A percentile compares a stretch with the other conserved stretches of the same genome.
These are phyloP conservation scores for Adenanthera pavonina DNA, from an alignment of 306 rosid genomes.

Conservation along the genomic window DNA sequence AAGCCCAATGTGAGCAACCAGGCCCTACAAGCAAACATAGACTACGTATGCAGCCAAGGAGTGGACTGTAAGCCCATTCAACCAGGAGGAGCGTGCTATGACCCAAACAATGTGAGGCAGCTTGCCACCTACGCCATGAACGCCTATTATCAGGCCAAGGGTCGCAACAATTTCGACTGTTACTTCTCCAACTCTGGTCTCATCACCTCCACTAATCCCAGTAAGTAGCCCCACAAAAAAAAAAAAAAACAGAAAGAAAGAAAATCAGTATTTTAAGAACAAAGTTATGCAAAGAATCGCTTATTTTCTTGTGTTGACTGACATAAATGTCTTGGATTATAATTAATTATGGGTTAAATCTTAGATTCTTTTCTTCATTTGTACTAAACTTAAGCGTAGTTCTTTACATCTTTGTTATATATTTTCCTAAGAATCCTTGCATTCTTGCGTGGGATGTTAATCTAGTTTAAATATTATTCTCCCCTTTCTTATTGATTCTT, in stretches of 20 bases:
- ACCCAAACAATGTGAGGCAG: slow-evolving; percentile 45
- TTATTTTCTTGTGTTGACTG: too few species aligned
- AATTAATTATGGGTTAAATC: too few species aligned
- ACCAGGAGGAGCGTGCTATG: slow-evolving; percentile 69
- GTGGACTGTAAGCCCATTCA: slow-evolving; percentile 71
- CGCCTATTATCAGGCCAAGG: slow-evolving; percentile 65
- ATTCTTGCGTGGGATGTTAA: too few species aligned
- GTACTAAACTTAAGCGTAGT: too few species aligned
- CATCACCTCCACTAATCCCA: slow-evolving; percentile 57
- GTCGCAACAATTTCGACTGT: slow-evolving; percentile 64
- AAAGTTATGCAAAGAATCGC: neutral
- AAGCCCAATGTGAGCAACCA: slow-evolving; percentile 49
- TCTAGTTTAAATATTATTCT: too few species aligned
- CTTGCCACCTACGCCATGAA: slow-evolving; percentile 82
- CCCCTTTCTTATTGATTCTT: too few species aligned
- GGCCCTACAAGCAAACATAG: slow-evolving; percentile 66
- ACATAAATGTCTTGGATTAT: too few species aligned
- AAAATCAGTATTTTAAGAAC: too few species aligned
- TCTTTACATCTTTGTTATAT: too few species aligned
- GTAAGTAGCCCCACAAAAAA: slow-evolving; percentile 37
- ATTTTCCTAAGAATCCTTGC: too few species aligned
- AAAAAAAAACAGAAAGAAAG: too few species aligned
- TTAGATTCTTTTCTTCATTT: too few species aligned
- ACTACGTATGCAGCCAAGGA: slow-evolving; percentile 68
- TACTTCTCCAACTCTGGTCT: slow-evolving; percentile 65